Conservation (phyloP, 2,329 filamentous ascomycete genomes). For the Aspergillus unguis region DNA sequence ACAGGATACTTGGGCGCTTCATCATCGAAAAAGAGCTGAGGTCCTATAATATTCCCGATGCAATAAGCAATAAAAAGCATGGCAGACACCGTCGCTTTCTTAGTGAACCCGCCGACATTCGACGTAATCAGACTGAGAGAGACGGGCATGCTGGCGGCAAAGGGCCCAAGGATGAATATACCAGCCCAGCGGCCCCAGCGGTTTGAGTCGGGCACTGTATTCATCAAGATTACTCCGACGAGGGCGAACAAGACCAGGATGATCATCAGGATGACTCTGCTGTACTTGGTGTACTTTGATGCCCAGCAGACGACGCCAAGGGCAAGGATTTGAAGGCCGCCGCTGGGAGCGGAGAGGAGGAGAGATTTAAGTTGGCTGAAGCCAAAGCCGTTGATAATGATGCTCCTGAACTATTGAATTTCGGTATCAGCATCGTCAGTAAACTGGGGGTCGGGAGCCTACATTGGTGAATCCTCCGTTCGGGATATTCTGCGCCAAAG, state of each 20-base stretch:
- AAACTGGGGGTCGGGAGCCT: background rate
- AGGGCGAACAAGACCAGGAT: background rate
- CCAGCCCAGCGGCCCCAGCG: background rate
- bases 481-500: background rate
- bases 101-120: background rate
- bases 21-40: background rate
- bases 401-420: background rate
- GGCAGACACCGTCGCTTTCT: background rate
- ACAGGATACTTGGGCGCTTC: background rate
- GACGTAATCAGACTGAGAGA: background rate
- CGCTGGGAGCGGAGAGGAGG: background rate
- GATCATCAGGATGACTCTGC: background rate
- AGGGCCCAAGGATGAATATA: background rate
- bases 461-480: background rate
- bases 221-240: background rate
- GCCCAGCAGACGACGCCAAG: background rate
- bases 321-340: background rate
- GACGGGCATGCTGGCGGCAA: background rate
- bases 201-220: background rate
- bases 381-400: conserved; percentile 4
- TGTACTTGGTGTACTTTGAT: background rate
- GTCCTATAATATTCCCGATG: background rate
- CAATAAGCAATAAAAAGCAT: background rate
- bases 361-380: background rate
- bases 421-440: background rate